A percentile compares a stretch with the other conserved stretches of the same genome.
These are phyloP conservation scores for Suhomyces anneliseae DNA, from an alignment of 1,139 yeast species.

Conservation along the genomic window DNA sequence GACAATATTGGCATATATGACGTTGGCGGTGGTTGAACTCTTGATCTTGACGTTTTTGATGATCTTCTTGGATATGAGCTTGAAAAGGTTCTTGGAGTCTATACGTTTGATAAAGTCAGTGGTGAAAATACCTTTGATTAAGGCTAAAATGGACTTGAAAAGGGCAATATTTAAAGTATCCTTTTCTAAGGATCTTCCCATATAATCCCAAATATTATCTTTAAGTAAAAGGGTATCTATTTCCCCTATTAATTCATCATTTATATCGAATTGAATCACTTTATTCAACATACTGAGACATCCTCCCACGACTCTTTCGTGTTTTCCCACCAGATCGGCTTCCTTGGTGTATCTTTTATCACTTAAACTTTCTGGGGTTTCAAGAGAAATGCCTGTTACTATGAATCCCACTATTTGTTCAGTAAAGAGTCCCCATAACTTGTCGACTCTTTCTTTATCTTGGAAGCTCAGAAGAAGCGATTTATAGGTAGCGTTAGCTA, in stretches of 20 bases:
- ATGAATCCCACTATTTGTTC: slow-evolving; percentile 57
- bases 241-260: slow-evolving; percentile 4
- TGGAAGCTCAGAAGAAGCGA: slow-evolving; percentile 58
- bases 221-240: slow-evolving; percentile 34
- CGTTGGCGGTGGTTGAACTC: slow-evolving; percentile 26
- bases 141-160: slow-evolving; percentile 43
- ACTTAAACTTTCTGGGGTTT: slow-evolving; percentile 62
- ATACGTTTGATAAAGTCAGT: slow-evolving; percentile 15
- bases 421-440: slow-evolving; percentile 61
- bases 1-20: slow-evolving; percentile 46
- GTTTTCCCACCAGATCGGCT: slow-evolving; percentile 70
- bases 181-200: slow-evolving; percentile 25
- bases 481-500: slow-evolving; percentile 50
- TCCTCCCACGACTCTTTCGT: slow-evolving; percentile 56
- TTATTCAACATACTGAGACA: slow-evolving; percentile 52
- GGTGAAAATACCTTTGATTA: slow-evolving; percentile 29
- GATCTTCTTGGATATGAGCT: slow-evolving; percentile 47
- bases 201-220: slow-evolving; percentile 47
- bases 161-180: slow-evolving; percentile 43
- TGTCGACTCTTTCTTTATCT: slow-evolving; percentile 54
- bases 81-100: slow-evolving; percentile 36
- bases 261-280: slow-evolving; percentile 23
- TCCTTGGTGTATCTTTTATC: slow-evolving; percentile 72
- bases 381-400: slow-evolving; percentile 52
- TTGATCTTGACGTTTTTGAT: slow-evolving; percentile 52